A percentile compares a stretch with the other conserved stretches of the same genome.
phyloP scores from a whole-genome alignment of 495 filamentous ascomycete species.

The Letharia columbiana region DNA sequence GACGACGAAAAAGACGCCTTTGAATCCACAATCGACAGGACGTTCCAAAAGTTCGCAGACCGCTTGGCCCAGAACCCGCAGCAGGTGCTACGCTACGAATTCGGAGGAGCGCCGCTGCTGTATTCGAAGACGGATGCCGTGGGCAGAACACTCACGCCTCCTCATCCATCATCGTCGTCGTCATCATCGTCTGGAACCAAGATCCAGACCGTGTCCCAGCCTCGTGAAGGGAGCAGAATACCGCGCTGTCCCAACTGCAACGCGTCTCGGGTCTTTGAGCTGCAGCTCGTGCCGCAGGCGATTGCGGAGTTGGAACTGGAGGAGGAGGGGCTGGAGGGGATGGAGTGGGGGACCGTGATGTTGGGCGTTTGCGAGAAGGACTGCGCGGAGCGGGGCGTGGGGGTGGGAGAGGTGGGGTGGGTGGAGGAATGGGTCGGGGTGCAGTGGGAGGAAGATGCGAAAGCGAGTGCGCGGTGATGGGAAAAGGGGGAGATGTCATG shows the following conservation, averaged over 20 bases:
- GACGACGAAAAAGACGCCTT: constrained; percentile 76
- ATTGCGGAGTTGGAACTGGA: constrained; percentile 84
- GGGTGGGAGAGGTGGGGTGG: constrained; percentile 51
- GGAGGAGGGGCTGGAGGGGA: constrained; percentile 69
- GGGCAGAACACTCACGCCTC: constrained; percentile 48
- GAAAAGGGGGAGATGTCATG: constrained; percentile 20
- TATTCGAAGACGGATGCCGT: constrained; percentile 70
- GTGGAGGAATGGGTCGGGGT: constrained; percentile 94
- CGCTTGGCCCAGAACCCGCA: constrained; percentile 84
- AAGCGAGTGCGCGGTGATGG: background rate
- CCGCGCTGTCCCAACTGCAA: constrained; percentile 73
- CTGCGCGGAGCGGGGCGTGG: constrained; percentile 46
- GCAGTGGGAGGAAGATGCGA: constrained; percentile 77
- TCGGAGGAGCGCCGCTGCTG: constrained; percentile 67
- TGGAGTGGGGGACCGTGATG: constrained; percentile 98
- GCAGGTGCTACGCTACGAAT: constrained; percentile 90
- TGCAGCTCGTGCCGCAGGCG: constrained; percentile 83
- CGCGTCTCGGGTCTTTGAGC: constrained; percentile 70
- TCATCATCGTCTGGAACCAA: constrained; percentile 18
- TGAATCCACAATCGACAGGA: constrained; percentile 74
- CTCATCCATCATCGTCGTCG: constrained; percentile 16
- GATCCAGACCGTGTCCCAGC: constrained; percentile 20
- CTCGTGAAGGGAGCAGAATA: constrained; percentile 35
- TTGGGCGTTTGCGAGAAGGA: constrained; percentile 72
- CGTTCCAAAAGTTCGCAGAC: constrained; percentile 85